These are phyloP conservation scores for Yarrowia osloensis DNA, from an alignment of 805 yeast genomes.

Conservation along the genomic window DNA sequence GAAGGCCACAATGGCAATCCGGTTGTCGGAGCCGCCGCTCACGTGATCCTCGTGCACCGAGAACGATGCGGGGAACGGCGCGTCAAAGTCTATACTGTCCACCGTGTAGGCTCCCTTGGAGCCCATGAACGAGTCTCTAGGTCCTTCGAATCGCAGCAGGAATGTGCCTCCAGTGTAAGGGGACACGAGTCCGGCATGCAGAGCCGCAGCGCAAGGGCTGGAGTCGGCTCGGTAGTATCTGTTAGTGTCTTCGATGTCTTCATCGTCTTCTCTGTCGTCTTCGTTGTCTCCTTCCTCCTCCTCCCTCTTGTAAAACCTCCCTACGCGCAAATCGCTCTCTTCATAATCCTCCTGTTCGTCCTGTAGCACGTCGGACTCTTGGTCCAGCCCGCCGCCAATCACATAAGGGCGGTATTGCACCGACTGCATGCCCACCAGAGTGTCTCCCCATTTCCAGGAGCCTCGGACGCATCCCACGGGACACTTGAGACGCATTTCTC, in stretches of 20 bases:
- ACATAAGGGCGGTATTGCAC: slow-evolving; percentile 71
- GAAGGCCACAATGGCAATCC: slow-evolving; percentile 56
- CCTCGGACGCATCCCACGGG: slow-evolving; percentile 85
- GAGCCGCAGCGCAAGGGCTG: slow-evolving; percentile 84
- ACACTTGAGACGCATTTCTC: slow-evolving; percentile 54
- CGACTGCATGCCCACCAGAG: slow-evolving; percentile 69
- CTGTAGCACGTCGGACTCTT: background rate
- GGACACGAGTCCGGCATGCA: slow-evolving; percentile 79
- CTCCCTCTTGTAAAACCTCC: background rate
- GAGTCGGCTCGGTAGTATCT: slow-evolving; percentile 76
- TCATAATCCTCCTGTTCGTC: slow-evolving; percentile 9
- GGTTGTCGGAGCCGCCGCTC: slow-evolving; percentile 66
- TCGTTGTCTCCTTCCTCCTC: background rate
- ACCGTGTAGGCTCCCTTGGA: slow-evolving; percentile 55
- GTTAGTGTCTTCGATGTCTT: background rate
- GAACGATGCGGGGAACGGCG: slow-evolving; percentile 75
- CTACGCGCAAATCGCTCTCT: background rate
- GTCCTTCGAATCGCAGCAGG: slow-evolving; percentile 56
- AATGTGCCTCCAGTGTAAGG: slow-evolving; percentile 81
- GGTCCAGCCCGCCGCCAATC: slow-evolving; percentile 69
- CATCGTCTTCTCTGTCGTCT: background rate
- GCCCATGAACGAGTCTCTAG: slow-evolving; percentile 47
- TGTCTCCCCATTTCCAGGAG: slow-evolving; percentile 71
- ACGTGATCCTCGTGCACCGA: slow-evolving; percentile 8
- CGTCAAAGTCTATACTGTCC: slow-evolving; percentile 56